Conservation (phyloP, 495 filamentous ascomycete genomes). For the Oleoguttula mirabilis region DNA sequence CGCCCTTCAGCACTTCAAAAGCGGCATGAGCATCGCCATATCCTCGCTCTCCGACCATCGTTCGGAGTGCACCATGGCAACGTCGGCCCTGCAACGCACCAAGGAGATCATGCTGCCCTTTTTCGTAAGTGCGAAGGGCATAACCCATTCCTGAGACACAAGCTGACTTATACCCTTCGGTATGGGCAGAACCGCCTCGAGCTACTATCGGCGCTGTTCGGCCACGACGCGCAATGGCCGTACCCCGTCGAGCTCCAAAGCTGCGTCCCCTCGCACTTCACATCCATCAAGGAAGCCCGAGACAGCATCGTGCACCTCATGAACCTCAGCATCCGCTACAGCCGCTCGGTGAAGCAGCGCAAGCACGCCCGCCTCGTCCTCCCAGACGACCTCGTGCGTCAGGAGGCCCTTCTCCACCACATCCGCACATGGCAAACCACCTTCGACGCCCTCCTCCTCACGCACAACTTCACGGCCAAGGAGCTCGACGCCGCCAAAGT, state of each 20-base stretch:
- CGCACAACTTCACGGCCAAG: constrained; percentile 1
- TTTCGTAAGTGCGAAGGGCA: constrained; percentile 10
- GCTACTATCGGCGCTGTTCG: constrained; percentile 15
- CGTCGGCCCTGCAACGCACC: constrained; percentile 2
- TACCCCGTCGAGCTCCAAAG: constrained; percentile 3
- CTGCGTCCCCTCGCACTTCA: constrained; percentile 2
- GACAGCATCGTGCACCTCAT: constrained; percentile 14
- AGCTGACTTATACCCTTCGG: too few relatives aligned
- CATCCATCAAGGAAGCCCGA: constrained; percentile 8
- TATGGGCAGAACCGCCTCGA: constrained; percentile 14
- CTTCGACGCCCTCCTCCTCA: constrained; percentile 2
- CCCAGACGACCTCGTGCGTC: constrained; percentile 3
- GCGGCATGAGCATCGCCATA: constrained; percentile 12
- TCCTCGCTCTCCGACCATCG: not conserved
- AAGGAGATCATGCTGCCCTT: constrained; percentile 15
- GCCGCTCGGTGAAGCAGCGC: constrained; percentile 5
- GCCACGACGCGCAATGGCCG: constrained; percentile 1
- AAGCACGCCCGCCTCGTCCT: constrained; percentile 4
- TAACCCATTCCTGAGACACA: constrained; percentile 14
- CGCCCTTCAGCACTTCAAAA: constrained; percentile 13
- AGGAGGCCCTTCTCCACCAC: constrained; percentile 1
- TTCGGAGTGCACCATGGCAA: not conserved
- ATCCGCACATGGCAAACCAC: constrained; percentile 1
- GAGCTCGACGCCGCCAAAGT: constrained; percentile 15
- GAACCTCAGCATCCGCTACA: constrained; percentile 8